phyloP scores from a whole-genome alignment of 2,329 filamentous ascomycete genomes.

The Sporothrix humicola region DNA sequence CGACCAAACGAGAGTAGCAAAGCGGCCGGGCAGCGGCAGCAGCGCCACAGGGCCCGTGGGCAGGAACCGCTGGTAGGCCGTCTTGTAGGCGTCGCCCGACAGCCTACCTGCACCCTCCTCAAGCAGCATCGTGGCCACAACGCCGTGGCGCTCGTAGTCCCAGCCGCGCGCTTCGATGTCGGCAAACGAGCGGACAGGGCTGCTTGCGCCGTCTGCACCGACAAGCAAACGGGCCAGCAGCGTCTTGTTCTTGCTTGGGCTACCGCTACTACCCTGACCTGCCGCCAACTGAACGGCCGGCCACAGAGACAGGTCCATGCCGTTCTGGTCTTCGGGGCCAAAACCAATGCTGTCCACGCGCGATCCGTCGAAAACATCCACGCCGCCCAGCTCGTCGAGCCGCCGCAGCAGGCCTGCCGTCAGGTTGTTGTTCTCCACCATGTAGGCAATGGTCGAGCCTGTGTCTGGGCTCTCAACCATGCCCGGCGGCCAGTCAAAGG shows the following conservation, averaged over 20 bases:
- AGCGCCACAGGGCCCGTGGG: slow-evolving; percentile 91
- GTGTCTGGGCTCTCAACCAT: slow-evolving; percentile 47
- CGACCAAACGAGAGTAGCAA: slow-evolving; percentile 91
- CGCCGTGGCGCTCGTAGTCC: slow-evolving; percentile 89
- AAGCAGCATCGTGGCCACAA: slow-evolving; percentile 86
- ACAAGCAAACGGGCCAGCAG: slow-evolving; percentile 84
- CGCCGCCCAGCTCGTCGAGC: slow-evolving; percentile 70
- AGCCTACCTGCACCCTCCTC: slow-evolving; percentile 58
- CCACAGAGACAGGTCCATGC: slow-evolving; percentile 82
- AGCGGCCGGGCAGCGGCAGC: slow-evolving; percentile 82
- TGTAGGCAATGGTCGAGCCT: slow-evolving; percentile 80
- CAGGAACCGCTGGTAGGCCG: slow-evolving; percentile 93
- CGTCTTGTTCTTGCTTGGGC: slow-evolving; percentile 44
- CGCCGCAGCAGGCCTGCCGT: slow-evolving; percentile 76
- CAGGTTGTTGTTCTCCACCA: slow-evolving; percentile 94
- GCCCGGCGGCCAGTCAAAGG: slow-evolving; percentile 75
- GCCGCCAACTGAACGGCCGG: slow-evolving; percentile 75
- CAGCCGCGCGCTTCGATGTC: slow-evolving; percentile 85
- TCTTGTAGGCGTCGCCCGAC: slow-evolving; percentile 61
- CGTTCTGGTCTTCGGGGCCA: slow-evolving; percentile 56
- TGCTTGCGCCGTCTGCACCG: slow-evolving; percentile 93
- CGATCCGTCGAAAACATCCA: slow-evolving; percentile 75
- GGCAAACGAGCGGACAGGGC: slow-evolving; percentile 87
- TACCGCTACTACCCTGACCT: neutral
- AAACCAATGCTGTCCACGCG: slow-evolving; percentile 80